Evolutionary conservation across 805 yeast species (phyloP), one percentile per base, ranked within the genome.

Genomic region (Soucietia sequanensis): DNA sequence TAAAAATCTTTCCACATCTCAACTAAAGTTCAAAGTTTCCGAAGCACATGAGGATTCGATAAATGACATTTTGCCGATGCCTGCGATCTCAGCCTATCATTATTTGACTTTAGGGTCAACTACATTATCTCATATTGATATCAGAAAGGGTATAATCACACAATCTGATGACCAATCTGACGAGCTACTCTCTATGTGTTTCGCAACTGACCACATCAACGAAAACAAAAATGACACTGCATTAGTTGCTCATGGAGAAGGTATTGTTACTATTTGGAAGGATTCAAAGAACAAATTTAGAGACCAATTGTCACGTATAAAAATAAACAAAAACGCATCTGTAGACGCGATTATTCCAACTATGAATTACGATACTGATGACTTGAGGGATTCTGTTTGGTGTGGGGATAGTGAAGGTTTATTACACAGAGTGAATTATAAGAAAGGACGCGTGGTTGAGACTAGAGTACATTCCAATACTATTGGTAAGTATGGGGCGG

Each of bases 121-220:
- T 3, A 83, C 90, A 0, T 63, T 91, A 27, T 74, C 88, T 1
- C 82, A 81, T 39, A 71, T 90, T 49, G 97, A 91, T 56, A 69
- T 83, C 3, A 66, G 96, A 31, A 85, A 83, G 47, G 85, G 84
- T 4, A 70, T 80, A 2, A 57, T 82, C 1, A 61, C 75, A 3
- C 72, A 73, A 25, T 80, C 90, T 23, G 98, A 90, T 43, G 90
- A 88, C 54, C 99, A 91, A 62, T 96, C 84, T 46, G 98, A 91
- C 52, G 99, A 91, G 54, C 62, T 91, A n/a, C 61, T 91, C 27
- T 72, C 89, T 37, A 82, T 87, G 48, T 66, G 85, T 24, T 78
- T 81, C 62, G 74, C 81, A 1, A 48, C 65, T 1, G 85, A 82
- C 42, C 75, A 75, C 2, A 45, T 57, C 9, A 57, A 51, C 24